Conservation (phyloP, 495 filamentous ascomycete species). For the Neurospora africana region DNA sequence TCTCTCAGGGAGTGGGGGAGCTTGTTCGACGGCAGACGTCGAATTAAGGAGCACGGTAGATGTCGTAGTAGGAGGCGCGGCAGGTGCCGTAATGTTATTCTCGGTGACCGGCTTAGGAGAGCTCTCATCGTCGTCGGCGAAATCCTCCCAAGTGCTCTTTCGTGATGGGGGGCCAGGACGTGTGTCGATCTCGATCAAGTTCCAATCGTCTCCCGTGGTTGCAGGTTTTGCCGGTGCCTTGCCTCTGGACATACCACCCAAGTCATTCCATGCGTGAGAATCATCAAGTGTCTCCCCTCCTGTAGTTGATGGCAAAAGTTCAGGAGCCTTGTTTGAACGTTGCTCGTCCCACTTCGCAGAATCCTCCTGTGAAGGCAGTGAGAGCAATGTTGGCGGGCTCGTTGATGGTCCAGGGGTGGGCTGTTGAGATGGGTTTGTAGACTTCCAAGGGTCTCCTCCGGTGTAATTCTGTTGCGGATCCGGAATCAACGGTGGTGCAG, state of each 20-base stretch:
- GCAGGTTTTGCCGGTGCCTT: constrained; percentile 20
- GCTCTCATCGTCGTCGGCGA: constrained; percentile 19
- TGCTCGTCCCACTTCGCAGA: constrained; percentile 29
- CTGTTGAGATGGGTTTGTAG: constrained; percentile 20
- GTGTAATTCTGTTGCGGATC: constrained; percentile 20
- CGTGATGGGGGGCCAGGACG: constrained; percentile 22
- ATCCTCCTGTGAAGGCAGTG: constrained; percentile 20
- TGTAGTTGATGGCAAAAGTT: constrained; percentile 8
- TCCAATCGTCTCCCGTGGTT: constrained; percentile 34
- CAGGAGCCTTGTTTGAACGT: constrained; percentile 4
- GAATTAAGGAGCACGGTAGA: neutral
- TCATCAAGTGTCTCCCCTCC: constrained; percentile 26
- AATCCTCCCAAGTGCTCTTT: constrained; percentile 30
- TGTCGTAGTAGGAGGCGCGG: neutral
- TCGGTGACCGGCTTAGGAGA: constrained; percentile 6
- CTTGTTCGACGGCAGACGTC: neutral
- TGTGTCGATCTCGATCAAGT: constrained; percentile 35
- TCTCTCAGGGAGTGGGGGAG: constrained; percentile 2
- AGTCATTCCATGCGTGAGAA: constrained; percentile 35
- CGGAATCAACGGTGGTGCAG: constrained; percentile 9
- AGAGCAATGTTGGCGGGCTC: constrained; percentile 18
- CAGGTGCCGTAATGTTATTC: neutral
- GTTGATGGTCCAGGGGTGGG: constrained; percentile 18
- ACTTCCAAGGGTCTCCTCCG: constrained; percentile 26
- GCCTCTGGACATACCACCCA: constrained; percentile 21